These are phyloP conservation scores for Ailanthus altissimus DNA, from an alignment of 345 rosid genomes.

Conservation along the genomic window DNA sequence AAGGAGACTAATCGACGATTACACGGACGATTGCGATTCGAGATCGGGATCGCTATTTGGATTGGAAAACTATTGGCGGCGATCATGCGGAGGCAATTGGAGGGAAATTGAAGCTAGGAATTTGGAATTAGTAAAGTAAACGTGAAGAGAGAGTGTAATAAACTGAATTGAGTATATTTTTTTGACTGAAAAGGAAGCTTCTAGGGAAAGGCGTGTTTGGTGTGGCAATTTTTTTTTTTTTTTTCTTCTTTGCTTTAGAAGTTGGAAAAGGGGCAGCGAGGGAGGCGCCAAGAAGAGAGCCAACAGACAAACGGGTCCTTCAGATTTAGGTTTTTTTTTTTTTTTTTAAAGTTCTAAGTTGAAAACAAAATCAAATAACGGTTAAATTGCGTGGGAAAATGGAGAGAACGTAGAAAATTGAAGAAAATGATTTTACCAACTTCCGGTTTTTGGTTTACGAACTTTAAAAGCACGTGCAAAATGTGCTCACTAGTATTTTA, in stretches of 20 bases:
- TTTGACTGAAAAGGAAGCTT: background rate
- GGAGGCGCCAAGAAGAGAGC: background rate
- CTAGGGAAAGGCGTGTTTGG: background rate
- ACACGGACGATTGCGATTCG: background rate
- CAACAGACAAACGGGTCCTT: background rate
- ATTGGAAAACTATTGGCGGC: conserved; percentile 29
- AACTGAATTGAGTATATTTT: background rate
- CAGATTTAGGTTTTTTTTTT: background rate
- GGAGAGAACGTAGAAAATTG: background rate
- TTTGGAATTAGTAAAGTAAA: background rate
- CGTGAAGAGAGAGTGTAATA: background rate
- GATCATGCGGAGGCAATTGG: conserved; percentile 48
- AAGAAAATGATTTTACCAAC: background rate
- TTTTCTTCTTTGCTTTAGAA: background rate
- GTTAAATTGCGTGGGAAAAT: background rate
- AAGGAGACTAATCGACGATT: conserved; percentile 14
- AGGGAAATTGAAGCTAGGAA: background rate
- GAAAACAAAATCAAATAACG: background rate
- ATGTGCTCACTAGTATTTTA: background rate
- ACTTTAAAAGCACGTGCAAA: background rate
- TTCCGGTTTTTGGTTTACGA: background rate
- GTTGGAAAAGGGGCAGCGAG: background rate
- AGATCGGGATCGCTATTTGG: conserved; percentile 25
- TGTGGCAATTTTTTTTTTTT: background rate
- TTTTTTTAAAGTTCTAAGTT: too few relatives aligned